Conservation (phyloP, 2,329 filamentous ascomycete species). For the Pleomassaria siparia region DNA sequence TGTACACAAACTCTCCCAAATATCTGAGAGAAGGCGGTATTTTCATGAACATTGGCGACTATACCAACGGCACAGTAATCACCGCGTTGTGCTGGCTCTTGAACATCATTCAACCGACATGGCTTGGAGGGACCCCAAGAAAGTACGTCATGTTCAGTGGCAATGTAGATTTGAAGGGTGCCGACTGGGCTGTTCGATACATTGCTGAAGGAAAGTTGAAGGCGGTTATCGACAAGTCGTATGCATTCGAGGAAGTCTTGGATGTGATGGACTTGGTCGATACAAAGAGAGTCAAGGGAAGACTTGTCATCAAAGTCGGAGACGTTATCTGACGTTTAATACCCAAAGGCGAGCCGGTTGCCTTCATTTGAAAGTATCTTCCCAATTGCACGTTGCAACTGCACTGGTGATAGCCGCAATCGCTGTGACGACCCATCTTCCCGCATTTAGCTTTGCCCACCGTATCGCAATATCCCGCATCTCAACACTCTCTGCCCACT, state of each 20-base stretch:
- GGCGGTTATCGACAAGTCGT: conserved; percentile 43
- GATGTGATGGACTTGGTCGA: conserved; percentile 18
- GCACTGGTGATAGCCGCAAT: conserved; percentile 19
- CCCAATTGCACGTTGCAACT: conserved; percentile 9
- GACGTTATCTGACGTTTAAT: background rate
- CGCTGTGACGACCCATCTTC: conserved; percentile 20
- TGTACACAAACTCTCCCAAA: conserved; percentile 44
- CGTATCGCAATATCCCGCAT: conserved; percentile 22
- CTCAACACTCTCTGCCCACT: conserved; percentile 20
- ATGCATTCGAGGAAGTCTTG: conserved; percentile 41
- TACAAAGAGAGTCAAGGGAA: conserved; percentile 15
- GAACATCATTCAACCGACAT: conserved; percentile 44
- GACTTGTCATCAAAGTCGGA: conserved; percentile 16
- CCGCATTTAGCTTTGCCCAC: conserved; percentile 21
- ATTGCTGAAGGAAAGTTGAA: conserved; percentile 32
- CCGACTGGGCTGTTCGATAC: conserved; percentile 36
- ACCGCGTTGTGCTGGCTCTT: conserved; percentile 41
- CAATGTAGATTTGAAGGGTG: background rate
- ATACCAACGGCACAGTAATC: conserved; percentile 33
- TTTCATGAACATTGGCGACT: conserved; percentile 44
- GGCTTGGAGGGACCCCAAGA: conserved; percentile 45
- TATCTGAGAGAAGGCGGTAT: conserved; percentile 46
- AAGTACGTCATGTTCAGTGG: conserved; percentile 27
- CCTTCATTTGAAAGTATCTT: background rate
- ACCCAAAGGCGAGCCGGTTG: background rate